A percentile compares a stretch with the other conserved stretches of the same genome.
phyloP scores from a whole-genome alignment of 768 basidiomycete genomes.

The Suillus brevipes region DNA sequence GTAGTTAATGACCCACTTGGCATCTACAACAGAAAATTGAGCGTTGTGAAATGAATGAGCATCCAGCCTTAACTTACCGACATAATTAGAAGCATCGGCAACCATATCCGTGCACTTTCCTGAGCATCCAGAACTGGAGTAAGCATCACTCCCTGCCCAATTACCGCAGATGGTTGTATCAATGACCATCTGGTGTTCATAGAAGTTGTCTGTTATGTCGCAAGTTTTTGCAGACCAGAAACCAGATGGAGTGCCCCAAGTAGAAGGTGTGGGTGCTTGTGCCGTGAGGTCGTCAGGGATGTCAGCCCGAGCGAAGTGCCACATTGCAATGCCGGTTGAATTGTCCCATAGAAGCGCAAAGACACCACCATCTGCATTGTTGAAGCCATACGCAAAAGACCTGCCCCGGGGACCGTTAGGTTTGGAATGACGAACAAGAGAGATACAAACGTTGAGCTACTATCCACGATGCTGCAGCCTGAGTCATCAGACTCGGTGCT shows the following conservation, averaged over 20 bases:
- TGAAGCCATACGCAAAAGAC: slow-evolving; percentile 44
- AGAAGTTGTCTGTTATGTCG: slow-evolving; percentile 52
- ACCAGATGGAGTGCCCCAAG: slow-evolving; percentile 55
- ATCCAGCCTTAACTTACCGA: slow-evolving; percentile 32
- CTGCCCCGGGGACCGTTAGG: slow-evolving; percentile 14
- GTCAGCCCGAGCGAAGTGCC: slow-evolving; percentile 52
- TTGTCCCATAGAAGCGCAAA: slow-evolving; percentile 57
- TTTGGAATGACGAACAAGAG: slow-evolving; percentile 33
- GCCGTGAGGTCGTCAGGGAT: slow-evolving; percentile 53
- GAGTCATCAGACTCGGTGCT: slow-evolving; percentile 41
- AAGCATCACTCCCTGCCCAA: slow-evolving; percentile 27
- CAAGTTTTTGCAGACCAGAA: slow-evolving; percentile 51
- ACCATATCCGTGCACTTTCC: slow-evolving; percentile 50
- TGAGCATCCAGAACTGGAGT: slow-evolving; percentile 33
- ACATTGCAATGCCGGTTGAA: slow-evolving; percentile 49
- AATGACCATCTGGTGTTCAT: slow-evolving; percentile 49
- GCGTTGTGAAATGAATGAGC: slow-evolving; percentile 18
- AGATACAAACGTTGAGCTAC: slow-evolving; percentile 21
- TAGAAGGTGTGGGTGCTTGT: slow-evolving; percentile 44
- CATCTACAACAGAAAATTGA: slow-evolving; percentile 35
- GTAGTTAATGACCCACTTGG: slow-evolving; percentile 58
- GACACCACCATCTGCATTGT: slow-evolving; percentile 48
- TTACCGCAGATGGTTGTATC: slow-evolving; percentile 36
- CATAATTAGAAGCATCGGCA: slow-evolving; percentile 57
- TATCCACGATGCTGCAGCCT: slow-evolving; percentile 53